A percentile compares a stretch with the other conserved stretches of the same genome.
Evolutionary conservation across 108 stramenopile species (phyloP).

Genomic region (Fragilariopsis cylindrus): DNA sequence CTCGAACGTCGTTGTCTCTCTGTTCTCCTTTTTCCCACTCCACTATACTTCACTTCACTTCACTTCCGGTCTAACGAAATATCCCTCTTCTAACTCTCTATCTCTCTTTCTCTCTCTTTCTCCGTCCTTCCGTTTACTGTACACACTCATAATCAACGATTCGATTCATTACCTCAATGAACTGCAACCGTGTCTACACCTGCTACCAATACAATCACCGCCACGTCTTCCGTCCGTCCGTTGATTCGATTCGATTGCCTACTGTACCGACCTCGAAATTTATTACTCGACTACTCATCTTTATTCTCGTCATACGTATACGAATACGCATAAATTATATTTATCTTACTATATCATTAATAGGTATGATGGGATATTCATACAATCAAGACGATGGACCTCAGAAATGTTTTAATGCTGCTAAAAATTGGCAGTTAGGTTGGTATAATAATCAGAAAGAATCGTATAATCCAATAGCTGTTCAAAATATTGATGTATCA

Average conservation of each 20-base stretch:
- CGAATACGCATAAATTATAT: slow-evolving; percentile 11
- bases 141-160: too few relatives aligned
- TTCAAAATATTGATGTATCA: background rate
- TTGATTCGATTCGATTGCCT: too few relatives aligned
- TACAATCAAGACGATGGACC: slow-evolving; percentile 10
- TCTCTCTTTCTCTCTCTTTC: too few relatives aligned
- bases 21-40: too few relatives aligned
- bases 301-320: background rate
- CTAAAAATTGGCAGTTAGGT: slow-evolving; percentile 47
- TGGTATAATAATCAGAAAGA: slow-evolving; percentile 33
- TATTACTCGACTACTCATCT: background rate
- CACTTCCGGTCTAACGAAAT: background rate
- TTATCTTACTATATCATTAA: background rate
- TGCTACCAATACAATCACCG: too few relatives aligned
- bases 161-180: too few relatives aligned
- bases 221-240: too few relatives aligned
- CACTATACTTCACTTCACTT: background rate
- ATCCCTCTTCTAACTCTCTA: too few relatives aligned
- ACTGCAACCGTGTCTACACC: too few relatives aligned
- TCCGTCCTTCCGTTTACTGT: too few relatives aligned
- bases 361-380: slow-evolving; percentile 25
- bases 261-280: too few relatives aligned
- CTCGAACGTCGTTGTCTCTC: too few relatives aligned
- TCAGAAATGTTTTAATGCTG: slow-evolving; percentile 34
- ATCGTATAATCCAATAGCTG: background rate